Base-by-base conservation (phyloP, 2,329 filamentous ascomycete species). In the Dryadomyces quercus-mongolicae region DNA sequence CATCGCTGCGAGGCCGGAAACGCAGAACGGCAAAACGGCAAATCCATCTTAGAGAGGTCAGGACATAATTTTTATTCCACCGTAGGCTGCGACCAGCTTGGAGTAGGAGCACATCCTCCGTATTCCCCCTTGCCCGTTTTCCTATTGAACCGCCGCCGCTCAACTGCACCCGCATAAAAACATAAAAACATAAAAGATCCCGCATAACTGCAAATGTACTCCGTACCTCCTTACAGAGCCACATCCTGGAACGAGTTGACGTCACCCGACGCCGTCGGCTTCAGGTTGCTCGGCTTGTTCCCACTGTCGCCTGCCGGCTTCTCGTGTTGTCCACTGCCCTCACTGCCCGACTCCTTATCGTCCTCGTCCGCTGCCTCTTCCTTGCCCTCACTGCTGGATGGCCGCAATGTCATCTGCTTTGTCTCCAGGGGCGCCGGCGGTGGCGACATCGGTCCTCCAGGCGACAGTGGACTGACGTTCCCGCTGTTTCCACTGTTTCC, bases 231-330 rank as follows among this genome's bases (percentile, higher is more conserved):
- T 52, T 60, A 84, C 61, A 84, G 67, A 57, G 77, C 78, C 49
- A 84, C 80, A 60, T 84, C 78, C 61, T 84, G 80, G 65, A 84
- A 84, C n/a, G 78, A 79, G 5, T 73, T 72, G 0, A 76, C 75
- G 58, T 81, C 78, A 18, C 70, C 73, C 3, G 78, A 74, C 7
- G 76, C 67, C 16, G 70, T 18, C 7, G 55, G 42, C 46, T 67
- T 64, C 15, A 38, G 47, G n/a, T 61, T 61, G 16, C 64, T 58
- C 38, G 68, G 66, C 7, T 69, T 68, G 6, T 64, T 63, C 8
- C 63, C 61, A 13, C 65, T 64, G 15, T 65, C 64, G 60, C 49
- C 60, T 12, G 15, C n/a, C 58, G 58, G 12, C 65, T 63, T 25
- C 64, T 63, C 2, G 63, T 60, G 4, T 62, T 63, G 6, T 62